Base-by-base conservation (phyloP, 2,329 filamentous ascomycete species). In the Claviceps capensis region DNA sequence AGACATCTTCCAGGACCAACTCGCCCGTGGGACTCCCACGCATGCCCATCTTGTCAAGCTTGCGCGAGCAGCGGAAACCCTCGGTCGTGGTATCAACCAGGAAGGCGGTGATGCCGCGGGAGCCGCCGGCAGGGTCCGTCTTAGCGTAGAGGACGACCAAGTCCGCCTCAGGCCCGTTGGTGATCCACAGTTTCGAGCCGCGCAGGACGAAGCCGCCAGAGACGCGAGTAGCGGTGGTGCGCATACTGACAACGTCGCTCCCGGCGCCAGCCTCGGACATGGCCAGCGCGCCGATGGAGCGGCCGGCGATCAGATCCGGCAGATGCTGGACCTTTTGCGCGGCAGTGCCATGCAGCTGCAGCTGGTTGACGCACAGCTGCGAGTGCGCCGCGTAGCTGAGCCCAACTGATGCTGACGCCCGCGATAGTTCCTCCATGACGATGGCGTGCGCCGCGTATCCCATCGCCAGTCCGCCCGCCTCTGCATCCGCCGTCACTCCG, bases 101-200 rank as follows among this genome's bases (percentile, higher is more conserved):
- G 71, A 97, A 96, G 7, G 91, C 91, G 1, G 91, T 95, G 66
- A 98, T 95, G 52, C 93, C 93, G 70, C 91, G 95, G 57, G 85
- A 88, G 1, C 74, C 88, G 55, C 79, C 82, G 13, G 83, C 78
- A 1, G 90, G 90, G 53, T 83, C 78, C 1, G 91, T 96, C 75
- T 97, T 97, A 51, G 91, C 91, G 67, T 98, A 98, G n/a, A 98
- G 89, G 51, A 98, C 82, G 52, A 97, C 83, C 43, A 85, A 76
- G 67, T 95, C 80, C n/a, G 93, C 93, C 65, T 97, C 90, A 0
- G 91, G 91, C 4, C 91, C 88, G 69, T 98, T 98, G 56, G 91
- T 98, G 65, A 98, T 98, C 91, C 91, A 98, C 91, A 97, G 96
- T 76, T 98, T 96, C 55, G 84, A 87, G 36, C 90, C 91, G 62